Evolutionary conservation across 2,329 filamentous ascomycete genomes (phyloP).

Genomic region (Parascedosporium putredinis): DNA sequence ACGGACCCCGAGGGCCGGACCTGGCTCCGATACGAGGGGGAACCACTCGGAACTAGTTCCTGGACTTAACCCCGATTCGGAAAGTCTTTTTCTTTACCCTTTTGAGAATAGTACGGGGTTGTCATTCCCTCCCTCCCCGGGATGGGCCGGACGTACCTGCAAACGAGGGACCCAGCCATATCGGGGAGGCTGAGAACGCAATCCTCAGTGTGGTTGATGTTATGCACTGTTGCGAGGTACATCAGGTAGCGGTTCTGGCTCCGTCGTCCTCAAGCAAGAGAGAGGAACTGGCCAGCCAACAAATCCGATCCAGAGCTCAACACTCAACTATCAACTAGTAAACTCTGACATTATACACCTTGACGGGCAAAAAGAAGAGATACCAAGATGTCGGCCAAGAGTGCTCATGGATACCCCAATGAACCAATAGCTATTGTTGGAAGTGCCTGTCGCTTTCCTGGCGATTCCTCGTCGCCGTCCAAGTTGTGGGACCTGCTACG

Average conservation of each 20-base stretch:
- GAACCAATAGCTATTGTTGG: constrained; percentile 20
- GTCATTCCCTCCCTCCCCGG: constrained; percentile 11
- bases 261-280: not conserved
- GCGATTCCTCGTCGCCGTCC: constrained; percentile 28
- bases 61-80: not conserved
- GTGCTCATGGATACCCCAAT: not conserved
- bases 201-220: not conserved
- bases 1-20: not conserved
- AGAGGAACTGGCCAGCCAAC: not conserved
- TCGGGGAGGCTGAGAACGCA: not conserved
- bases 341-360: not conserved
- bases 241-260: constrained; percentile 1
- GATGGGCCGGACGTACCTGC: constrained; percentile 8
- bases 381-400: not conserved
- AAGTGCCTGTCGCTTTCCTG: constrained; percentile 35
- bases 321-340: not conserved
- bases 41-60: not conserved
- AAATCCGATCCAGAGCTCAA: constrained; percentile 4
- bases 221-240: not conserved
- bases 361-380: not conserved
- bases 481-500: constrained; percentile 32
- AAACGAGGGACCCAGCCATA: not conserved
- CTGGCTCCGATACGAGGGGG: not conserved
- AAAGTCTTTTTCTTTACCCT: not conserved
- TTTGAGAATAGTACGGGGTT: not conserved